phyloP scores from a whole-genome alignment of 2,329 filamentous ascomycete genomes.

The Fusarium beomiforme region DNA sequence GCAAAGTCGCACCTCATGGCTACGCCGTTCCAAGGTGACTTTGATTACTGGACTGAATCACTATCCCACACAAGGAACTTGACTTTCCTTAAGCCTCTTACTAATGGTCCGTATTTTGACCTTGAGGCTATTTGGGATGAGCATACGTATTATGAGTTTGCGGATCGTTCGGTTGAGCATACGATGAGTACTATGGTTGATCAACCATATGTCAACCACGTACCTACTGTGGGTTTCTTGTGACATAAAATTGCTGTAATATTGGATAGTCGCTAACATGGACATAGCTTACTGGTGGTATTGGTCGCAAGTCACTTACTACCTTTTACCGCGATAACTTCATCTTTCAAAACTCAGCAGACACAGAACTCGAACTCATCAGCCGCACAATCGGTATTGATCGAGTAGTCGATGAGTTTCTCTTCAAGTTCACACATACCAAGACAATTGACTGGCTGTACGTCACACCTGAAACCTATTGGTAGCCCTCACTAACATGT shows the following conservation, averaged over 20 bases:
- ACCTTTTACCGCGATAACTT: constrained; percentile 79
- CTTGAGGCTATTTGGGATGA: constrained; percentile 84
- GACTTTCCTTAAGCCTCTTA: constrained; percentile 69
- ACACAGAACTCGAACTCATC: constrained; percentile 74
- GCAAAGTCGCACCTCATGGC: constrained; percentile 52
- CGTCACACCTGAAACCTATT: constrained; percentile 39
- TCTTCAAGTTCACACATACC: constrained; percentile 72
- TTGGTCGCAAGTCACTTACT: constrained; percentile 70
- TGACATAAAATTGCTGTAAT: too few relatives aligned
- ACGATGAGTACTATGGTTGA: constrained; percentile 87
- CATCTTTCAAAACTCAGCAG: constrained; percentile 76
- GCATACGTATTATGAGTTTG: constrained; percentile 78
- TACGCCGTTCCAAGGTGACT: constrained; percentile 60
- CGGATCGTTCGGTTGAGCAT: constrained; percentile 71
- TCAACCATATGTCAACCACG: constrained; percentile 82
- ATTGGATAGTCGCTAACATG: neutral
- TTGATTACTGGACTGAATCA: constrained; percentile 62
- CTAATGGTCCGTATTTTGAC: constrained; percentile 75
- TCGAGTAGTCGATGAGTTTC: constrained; percentile 76
- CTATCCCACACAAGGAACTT: constrained; percentile 74
- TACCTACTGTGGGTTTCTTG: constrained; percentile 67
- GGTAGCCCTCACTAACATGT: neutral
- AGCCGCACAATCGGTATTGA: constrained; percentile 78
- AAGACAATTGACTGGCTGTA: constrained; percentile 75
- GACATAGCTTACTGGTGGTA: constrained; percentile 68